These are phyloP conservation scores for Kwoniella europaea DNA, from an alignment of 768 basidiomycete species.

Conservation along the genomic window DNA sequence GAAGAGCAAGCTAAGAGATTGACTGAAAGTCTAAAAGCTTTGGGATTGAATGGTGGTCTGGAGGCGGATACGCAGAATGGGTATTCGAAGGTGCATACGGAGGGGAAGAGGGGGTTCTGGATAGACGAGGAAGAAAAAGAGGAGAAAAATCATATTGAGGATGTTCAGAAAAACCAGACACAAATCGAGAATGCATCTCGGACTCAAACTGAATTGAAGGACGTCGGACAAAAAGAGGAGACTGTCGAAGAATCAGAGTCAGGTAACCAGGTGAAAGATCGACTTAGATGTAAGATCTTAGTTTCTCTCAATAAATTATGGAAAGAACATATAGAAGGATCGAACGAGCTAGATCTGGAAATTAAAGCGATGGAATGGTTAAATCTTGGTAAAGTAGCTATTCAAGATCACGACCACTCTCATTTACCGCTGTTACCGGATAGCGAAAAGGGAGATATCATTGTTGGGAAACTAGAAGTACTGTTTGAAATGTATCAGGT, in stretches of 20 bases:
- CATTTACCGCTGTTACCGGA: background rate
- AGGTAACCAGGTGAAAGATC: slow-evolving; percentile 14
- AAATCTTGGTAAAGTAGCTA: background rate
- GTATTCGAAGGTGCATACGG: background rate
- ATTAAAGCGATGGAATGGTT: slow-evolving; percentile 22
- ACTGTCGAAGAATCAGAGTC: slow-evolving; percentile 7
- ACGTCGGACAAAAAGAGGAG: background rate
- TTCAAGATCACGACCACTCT: background rate
- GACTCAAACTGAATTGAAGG: background rate
- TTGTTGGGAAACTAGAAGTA: slow-evolving; percentile 16
- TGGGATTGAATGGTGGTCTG: slow-evolving; percentile 7
- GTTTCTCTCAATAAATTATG: slow-evolving; percentile 13
- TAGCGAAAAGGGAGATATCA: background rate
- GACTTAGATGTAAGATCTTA: slow-evolving; percentile 17
- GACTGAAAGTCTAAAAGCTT: slow-evolving; percentile 9
- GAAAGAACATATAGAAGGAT: slow-evolving; percentile 10
- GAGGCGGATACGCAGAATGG: slow-evolving; percentile 1
- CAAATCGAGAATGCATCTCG: background rate
- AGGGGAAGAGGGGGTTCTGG: slow-evolving; percentile 1
- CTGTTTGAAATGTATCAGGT: slow-evolving; percentile 25
- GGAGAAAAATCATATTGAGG: background rate
- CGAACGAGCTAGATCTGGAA: slow-evolving; percentile 13
- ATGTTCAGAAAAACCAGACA: background rate
- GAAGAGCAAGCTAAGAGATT: slow-evolving; percentile 18
- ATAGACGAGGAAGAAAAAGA: background rate